These are phyloP conservation scores for Tetragonia tetragonoides DNA, from an alignment of 148 eudicot species.

Conservation along the genomic window DNA sequence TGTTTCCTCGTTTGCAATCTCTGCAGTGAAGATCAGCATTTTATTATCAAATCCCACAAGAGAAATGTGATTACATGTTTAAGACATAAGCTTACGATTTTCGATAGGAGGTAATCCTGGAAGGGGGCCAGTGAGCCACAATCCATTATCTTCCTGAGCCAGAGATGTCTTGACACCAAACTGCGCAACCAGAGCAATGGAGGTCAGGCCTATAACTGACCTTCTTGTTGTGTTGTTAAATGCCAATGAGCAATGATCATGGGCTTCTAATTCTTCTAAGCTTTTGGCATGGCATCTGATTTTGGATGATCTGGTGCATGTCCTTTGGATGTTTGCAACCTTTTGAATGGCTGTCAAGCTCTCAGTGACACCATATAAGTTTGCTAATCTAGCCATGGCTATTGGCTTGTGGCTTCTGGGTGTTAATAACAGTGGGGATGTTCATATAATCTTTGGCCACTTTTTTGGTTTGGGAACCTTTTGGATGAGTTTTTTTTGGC, in stretches of 20 bases:
- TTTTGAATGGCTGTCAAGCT: constrained; percentile 42
- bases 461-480: neutral
- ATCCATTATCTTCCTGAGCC: constrained; percentile 52
- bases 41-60: neutral
- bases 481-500: constrained; percentile 23
- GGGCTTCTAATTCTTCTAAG: constrained; percentile 6
- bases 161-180: constrained; percentile 30
- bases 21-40: constrained; percentile 29
- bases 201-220: constrained; percentile 50
- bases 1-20: constrained; percentile 71
- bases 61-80: neutral
- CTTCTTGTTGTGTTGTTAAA: constrained; percentile 52
- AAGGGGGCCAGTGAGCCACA: constrained; percentile 52
- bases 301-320: constrained; percentile 25
- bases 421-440: constrained; percentile 4
- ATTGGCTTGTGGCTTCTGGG: neutral
- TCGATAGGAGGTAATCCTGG: constrained; percentile 42
- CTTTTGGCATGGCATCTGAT: constrained; percentile 30
- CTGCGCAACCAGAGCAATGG: constrained; percentile 47
- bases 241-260: constrained; percentile 19
- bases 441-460: neutral
- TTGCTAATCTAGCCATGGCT: constrained; percentile 52
- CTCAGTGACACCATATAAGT: constrained; percentile 51
- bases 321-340: constrained; percentile 22
- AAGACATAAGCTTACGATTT: constrained; percentile 46